These are phyloP conservation scores for Suillus clintonianus DNA, from an alignment of 768 basidiomycete genomes.

Conservation along the genomic window DNA sequence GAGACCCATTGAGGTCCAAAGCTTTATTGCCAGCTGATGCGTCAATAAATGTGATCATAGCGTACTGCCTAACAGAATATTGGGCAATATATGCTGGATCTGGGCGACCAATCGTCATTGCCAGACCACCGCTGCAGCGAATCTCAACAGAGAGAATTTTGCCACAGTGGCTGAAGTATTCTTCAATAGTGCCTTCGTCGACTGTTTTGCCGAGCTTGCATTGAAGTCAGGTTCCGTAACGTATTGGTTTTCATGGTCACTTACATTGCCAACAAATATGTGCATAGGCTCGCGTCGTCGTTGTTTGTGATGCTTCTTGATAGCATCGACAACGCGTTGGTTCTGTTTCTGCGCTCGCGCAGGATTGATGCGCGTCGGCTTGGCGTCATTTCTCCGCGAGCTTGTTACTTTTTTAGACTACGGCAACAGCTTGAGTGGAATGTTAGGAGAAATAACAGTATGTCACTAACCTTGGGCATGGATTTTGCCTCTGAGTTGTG, in stretches of 20 bases:
- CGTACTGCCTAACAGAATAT: slow-evolving; percentile 49
- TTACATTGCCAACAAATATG: slow-evolving; percentile 66
- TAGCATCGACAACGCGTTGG: slow-evolving; percentile 24
- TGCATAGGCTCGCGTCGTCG: slow-evolving; percentile 12
- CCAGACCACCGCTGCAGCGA: slow-evolving; percentile 34
- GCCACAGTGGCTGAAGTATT: slow-evolving; percentile 27
- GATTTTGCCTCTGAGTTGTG: background rate
- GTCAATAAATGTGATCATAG: slow-evolving; percentile 47
- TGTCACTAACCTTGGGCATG: background rate
- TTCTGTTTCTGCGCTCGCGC: background rate
- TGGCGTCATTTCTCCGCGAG: slow-evolving; percentile 1
- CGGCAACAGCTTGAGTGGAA: background rate
- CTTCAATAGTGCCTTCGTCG: slow-evolving; percentile 22
- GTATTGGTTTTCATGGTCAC: slow-evolving; percentile 15
- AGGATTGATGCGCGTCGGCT: slow-evolving; percentile 2
- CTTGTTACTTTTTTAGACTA: slow-evolving; percentile 6
- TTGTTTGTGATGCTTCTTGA: slow-evolving; percentile 16
- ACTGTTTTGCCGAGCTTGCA: slow-evolving; percentile 7
- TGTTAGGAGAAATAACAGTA: background rate
- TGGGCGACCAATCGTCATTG: slow-evolving; percentile 26
- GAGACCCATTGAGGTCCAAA: slow-evolving; percentile 37
- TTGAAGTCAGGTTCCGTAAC: background rate
- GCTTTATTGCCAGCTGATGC: slow-evolving; percentile 42
- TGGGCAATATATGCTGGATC: slow-evolving; percentile 34
- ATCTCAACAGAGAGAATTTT: slow-evolving; percentile 22